Conservation (phyloP, 2,329 filamentous ascomycete species). For the Xylaria hypoxylon region DNA sequence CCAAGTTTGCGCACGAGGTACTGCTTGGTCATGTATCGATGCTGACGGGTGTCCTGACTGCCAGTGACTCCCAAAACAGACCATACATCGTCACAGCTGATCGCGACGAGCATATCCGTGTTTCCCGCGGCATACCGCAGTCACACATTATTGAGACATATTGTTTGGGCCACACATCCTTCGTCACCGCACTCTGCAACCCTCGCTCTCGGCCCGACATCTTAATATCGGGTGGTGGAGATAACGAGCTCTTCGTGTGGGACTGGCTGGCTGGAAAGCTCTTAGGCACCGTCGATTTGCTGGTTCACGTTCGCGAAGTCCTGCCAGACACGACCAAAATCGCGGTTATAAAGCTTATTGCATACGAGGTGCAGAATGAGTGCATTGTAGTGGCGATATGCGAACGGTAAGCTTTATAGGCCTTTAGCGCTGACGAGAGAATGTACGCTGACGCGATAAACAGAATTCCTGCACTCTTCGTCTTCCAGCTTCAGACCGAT, state of each 20-base stretch:
- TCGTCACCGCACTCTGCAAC: conserved; percentile 81
- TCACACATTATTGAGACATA: conserved; percentile 89
- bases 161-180: conserved; percentile 88
- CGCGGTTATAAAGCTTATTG: conserved; percentile 60
- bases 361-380: conserved; percentile 46
- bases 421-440: conserved; percentile 32
- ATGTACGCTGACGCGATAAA: conserved; percentile 4
- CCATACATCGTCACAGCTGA: conserved; percentile 68
- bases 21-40: conserved; percentile 95
- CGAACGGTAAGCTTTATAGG: conserved; percentile 56
- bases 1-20: conserved; percentile 78
- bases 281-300: conserved; percentile 65
- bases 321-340: conserved; percentile 53
- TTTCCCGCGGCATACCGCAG: conserved; percentile 84
- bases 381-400: conserved; percentile 56
- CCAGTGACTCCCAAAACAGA: conserved; percentile 54
- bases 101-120: conserved; percentile 80
- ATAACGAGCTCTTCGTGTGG: conserved; percentile 83
- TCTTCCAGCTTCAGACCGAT: conserved; percentile 66
- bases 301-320: conserved; percentile 56
- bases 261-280: conserved; percentile 74
- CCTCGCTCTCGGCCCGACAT: conserved; percentile 66
- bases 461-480: conserved; percentile 72
- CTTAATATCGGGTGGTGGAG: conserved; percentile 88
- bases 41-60: conserved; percentile 79